phyloP scores from a whole-genome alignment of 2,329 filamentous ascomycete species.

The Coccinonectria pachysandricola region DNA sequence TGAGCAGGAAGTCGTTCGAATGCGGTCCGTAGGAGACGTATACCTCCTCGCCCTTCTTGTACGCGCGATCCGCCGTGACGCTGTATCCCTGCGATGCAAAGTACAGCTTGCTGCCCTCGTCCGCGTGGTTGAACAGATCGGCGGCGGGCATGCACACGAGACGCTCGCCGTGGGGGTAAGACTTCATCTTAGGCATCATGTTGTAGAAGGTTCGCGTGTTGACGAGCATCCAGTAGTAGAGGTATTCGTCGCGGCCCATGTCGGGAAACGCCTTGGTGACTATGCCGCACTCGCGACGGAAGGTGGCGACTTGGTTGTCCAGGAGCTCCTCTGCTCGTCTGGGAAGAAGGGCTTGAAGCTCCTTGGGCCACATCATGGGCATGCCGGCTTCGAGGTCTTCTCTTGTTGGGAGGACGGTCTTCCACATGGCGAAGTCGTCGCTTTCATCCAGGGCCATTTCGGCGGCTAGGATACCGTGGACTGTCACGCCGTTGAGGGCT shows the following conservation, averaged over 20 bases:
- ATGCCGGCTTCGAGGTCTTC: constrained; percentile 42
- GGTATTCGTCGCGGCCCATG: constrained; percentile 31
- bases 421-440: constrained; percentile 46
- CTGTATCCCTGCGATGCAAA: constrained; percentile 44
- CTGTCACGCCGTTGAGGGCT: constrained; percentile 44
- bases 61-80: constrained; percentile 38
- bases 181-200: constrained; percentile 33
- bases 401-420: constrained; percentile 53
- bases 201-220: constrained; percentile 56
- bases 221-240: constrained; percentile 48
- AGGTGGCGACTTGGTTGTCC: constrained; percentile 37
- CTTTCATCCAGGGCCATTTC: constrained; percentile 48
- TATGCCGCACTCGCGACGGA: constrained; percentile 30
- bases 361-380: constrained; percentile 35
- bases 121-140: constrained; percentile 57
- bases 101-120: constrained; percentile 39
- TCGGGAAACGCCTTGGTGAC: constrained; percentile 21
- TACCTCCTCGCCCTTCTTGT: constrained; percentile 52
- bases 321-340: constrained; percentile 34
- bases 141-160: constrained; percentile 63
- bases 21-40: constrained; percentile 61
- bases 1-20: constrained; percentile 60
- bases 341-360: constrained; percentile 38
- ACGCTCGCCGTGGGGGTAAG: constrained; percentile 41
- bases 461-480: constrained; percentile 64